Evolutionary conservation across 2,329 filamentous ascomycete species (phyloP), one percentile per base, ranked within the genome.

Genomic region (Neobulgaria alba): DNA sequence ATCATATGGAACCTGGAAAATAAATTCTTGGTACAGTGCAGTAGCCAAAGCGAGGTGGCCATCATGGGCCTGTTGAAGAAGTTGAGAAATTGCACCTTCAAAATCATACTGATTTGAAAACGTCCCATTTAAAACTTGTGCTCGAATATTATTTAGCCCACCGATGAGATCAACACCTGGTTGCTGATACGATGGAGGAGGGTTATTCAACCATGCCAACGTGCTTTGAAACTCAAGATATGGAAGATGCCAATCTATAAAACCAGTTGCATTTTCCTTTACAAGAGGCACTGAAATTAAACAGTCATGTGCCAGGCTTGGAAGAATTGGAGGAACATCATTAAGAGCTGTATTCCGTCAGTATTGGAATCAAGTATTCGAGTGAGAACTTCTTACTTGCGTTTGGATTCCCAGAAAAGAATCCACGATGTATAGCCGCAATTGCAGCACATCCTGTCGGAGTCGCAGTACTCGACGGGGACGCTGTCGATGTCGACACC

Each of bases 31-130:
- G 1, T 76, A 63, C 5, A 69, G 62, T 39, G 75, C 71, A 2
- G 72, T 69, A 5, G 66, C 54, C 47, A 69, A 75, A 2, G 62
- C 61, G 34, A 80, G 73, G 53, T 85, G 80, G 0, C 74, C 75
- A 53, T 85, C 80, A 49, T 82, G 76, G 1, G 75, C 71, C 2
- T 64, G 31, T 29, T 47, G 49, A 59, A 38, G 64, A 61, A 39
- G 75, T 60, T 14, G 72, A 58, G 71, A 68, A 3, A 85, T 62
- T 10, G 72, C 70, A 5, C 62, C 50, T 48, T 77, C 71, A 48
- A 77, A 75, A 8, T 74, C 67, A 54, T 70, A 75, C 48, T 78
- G 70, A 53, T 65, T 71, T 3, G 57, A 53, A 48, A 68, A 77
- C 3, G 56, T 55, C 2, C 64, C 64, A 5, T 55, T 56, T 5